Base-by-base conservation (phyloP, 2,329 filamentous ascomycete species). In the Gnomoniopsis sp. region DNA sequence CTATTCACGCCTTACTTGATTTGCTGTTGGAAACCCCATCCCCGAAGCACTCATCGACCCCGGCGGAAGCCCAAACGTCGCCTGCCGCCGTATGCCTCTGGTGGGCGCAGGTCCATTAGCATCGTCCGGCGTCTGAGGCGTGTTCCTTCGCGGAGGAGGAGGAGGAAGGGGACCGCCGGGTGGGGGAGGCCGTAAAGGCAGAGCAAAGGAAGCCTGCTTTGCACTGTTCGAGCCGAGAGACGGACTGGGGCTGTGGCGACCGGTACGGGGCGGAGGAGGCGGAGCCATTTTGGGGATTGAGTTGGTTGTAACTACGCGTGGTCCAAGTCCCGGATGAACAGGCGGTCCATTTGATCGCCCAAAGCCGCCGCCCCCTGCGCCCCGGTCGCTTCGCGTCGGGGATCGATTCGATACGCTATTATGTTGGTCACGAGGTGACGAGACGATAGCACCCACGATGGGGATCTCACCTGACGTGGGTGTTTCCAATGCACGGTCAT, bases 401-500 rank as follows among this genome's bases (percentile, higher is more conserved):
- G 82, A 83, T 65, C 81, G 78, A 67, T 73, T 79, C 62, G 77
- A 72, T 64, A 72, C 65, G 62, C 77, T 76, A 55, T 69, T 69
- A 65, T 74, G 71, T 64, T 77, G 75, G 64, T 84, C 80, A 65
- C 77, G 77, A 57, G 83, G 83, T 43, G 81, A 82, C 62, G 49
- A 38, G 38, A 81, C 73, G 65, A 85, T 81, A 58, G 79, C 80
- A 34, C 82, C 81, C 53, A 78, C 81, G 61, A 90, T 85, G 43
- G 87, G 87, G 60, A 91, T 90, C 66, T 91, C 87, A 59, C 87
- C 87, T 55, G 88, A 89, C 12, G 87, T 89, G 34, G 88, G 87
- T 19, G 87, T 89, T 63, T 77, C 76, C 58, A 80, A 73, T 50
- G 78, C 75, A 58, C 77, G 74, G 56, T 77, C 77, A 49, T 76